Evolutionary conservation across 176 grass and related monocot genomes (phyloP), one percentile per base, ranked within the genome.

Genomic region (Eleusine indica): DNA sequence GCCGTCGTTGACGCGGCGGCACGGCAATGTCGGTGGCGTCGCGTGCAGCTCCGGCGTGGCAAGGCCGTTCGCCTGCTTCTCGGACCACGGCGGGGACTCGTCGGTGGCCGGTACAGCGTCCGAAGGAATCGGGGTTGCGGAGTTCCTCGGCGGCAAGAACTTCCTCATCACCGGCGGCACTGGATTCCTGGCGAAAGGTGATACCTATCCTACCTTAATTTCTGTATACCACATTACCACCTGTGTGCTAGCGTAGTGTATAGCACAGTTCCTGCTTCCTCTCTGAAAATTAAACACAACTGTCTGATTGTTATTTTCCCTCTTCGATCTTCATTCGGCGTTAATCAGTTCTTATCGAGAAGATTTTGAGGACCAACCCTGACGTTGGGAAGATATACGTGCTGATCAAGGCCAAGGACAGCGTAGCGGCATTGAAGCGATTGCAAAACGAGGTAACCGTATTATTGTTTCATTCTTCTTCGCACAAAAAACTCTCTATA

Each of bases 121-220:
- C 16, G 83, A 77, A 4, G 93, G 96, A 29, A 87, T 98, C 32
- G 96, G 93, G 16, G 84, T 98, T 64, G 79, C 46, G 6, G 79
- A 84, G 61, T 95, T 98, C 42, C 89, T 98, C 21, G 80, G 87
- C 6, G 87, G 80, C 62, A 98, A 98, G 91, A 83, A 93, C 68
- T 93, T 98, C 39, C 91, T 98, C 72, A 70, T 98, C 66, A 98
- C 96, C 16, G 96, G 96, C 29, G 96, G 90, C 30, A 98, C 93
- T 38, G 96, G 96, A 4, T 98, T 98, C 89, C 85, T 98, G 16
- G 93, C 89, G 0, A 98, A 98, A 93, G 96, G 96, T 98, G 58
- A 68, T 53, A 29, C 11, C 0, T 60, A 9, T 8, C n/a, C 1
- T 17, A 39, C 3, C 18, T 64, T 16, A 19, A 15, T 65, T 53